These are phyloP conservation scores for Cudoniella acicularis DNA, from an alignment of 495 filamentous ascomycete genomes.

Conservation along the genomic window DNA sequence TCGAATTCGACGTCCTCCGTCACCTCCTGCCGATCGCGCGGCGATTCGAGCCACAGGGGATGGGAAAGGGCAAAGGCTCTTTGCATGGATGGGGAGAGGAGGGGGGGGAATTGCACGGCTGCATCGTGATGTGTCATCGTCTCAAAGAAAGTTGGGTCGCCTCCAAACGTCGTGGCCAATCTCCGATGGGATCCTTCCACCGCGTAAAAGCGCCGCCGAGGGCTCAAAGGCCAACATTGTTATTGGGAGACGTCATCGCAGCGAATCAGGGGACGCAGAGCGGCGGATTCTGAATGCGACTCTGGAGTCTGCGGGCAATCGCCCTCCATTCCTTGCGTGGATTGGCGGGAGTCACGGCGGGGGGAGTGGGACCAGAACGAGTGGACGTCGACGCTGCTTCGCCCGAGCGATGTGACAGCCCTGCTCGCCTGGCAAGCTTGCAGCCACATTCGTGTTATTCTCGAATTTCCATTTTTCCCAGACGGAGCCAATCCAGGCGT, in stretches of 20 bases:
- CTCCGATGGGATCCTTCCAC: conserved; percentile 16
- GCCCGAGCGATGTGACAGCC: conserved; percentile 12
- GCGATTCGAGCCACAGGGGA: conserved; percentile 5
- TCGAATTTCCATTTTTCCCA: conserved; percentile 13
- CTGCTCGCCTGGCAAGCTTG: background rate
- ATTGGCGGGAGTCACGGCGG: background rate
- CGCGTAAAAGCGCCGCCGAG: background rate
- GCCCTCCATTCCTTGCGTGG: no score
- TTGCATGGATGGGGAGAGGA: conserved; percentile 5
- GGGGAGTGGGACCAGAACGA: background rate
- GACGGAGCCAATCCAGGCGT: conserved; percentile 5
- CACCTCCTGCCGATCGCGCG: conserved; percentile 12
- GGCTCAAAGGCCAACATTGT: no score
- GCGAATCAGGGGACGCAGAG: conserved; percentile 9
- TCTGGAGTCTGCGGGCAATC: background rate
- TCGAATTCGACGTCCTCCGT: background rate
- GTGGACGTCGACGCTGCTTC: background rate
- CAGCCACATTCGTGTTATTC: conserved; percentile 17
- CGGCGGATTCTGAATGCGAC: background rate
- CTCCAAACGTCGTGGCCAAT: conserved; percentile 19
- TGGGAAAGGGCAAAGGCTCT: background rate
- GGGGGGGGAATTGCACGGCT: conserved; percentile 7
- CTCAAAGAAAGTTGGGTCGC: conserved; percentile 14
- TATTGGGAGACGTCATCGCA: background rate
- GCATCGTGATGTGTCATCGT: conserved; percentile 26